A percentile compares a stretch with the other conserved stretches of the same genome.
Evolutionary conservation across 2,329 filamentous ascomycete species (phyloP).

Genomic region (Lasiodiplodia sp.): DNA sequence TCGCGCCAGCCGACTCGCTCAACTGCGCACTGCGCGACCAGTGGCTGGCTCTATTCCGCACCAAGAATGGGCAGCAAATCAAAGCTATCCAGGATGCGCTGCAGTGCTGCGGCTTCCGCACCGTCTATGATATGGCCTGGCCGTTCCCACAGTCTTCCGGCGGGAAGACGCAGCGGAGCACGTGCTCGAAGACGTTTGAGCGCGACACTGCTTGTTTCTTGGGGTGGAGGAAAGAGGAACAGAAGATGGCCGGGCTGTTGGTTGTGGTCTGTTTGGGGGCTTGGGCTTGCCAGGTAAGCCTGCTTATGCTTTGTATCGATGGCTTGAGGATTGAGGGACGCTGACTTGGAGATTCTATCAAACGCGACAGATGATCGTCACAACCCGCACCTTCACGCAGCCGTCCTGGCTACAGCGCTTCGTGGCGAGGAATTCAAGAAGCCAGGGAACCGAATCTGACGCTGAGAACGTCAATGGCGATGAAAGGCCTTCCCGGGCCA

Average conservation of each 20-base stretch:
- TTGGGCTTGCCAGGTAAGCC: conserved; percentile 63
- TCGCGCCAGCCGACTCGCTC: conserved; percentile 36
- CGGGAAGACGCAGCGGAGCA: conserved; percentile 34
- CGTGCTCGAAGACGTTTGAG: conserved; percentile 55
- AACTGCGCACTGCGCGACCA: conserved; percentile 59
- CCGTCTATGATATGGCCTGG: conserved; percentile 62
- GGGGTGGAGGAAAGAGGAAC: conserved; percentile 60
- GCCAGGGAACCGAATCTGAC: neutral
- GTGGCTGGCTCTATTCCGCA: conserved; percentile 61
- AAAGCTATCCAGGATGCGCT: conserved; percentile 67
- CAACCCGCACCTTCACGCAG: neutral
- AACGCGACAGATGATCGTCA: neutral
- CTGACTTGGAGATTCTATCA: neutral
- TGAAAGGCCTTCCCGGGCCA: neutral
- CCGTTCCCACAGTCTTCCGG: conserved; percentile 55
- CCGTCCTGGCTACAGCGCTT: neutral
- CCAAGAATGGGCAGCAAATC: conserved; percentile 58
- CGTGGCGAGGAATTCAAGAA: neutral
- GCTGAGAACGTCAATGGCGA: neutral
- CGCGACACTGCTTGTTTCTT: conserved; percentile 55
- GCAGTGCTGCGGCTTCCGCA: conserved; percentile 69
- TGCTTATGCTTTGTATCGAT: too few relatives aligned
- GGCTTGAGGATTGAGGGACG: neutral
- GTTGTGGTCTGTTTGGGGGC: conserved; percentile 61
- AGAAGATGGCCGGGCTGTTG: conserved; percentile 58